Evolutionary conservation across 495 filamentous ascomycete species (phyloP), one percentile per base, ranked within the genome.

Genomic region (Acidomyces sp.): DNA sequence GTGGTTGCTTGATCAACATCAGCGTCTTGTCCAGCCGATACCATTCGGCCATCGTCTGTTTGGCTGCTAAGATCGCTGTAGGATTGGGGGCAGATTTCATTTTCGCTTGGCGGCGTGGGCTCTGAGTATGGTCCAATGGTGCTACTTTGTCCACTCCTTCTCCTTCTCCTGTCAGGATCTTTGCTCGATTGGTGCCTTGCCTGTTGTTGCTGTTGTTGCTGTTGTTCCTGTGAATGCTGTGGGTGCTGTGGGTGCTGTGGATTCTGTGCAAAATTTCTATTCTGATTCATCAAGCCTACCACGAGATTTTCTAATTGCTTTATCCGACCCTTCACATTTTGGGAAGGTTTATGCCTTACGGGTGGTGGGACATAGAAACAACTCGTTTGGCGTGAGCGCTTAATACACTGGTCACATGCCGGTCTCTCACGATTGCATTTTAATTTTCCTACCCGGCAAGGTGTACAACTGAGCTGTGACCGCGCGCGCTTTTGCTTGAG

Each of bases 1-100:
- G 79, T 80, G 12, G 81, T 76, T 10, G 92, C 73, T 10, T 24
- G 27, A 25, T 46, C 43, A 4, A 42, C 25, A 26, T 42, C 43
- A 32, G 39, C 29, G 80, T 76, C 44, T 87, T 33, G 72, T 66
- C 13, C 17, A 17, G 27, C 34, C 11, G 41, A 23, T n/a, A n/a
- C n/a, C n/a, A n/a, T n/a, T n/a, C n/a, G n/a, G 1, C 29, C 20
- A 11, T 17, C 32, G n/a, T 28, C 31, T 20, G 38, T 9, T 30
- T 39, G 13, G 12, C 26, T 24, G 30, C 37, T 38, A 7, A 6
- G 31, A 17, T 35, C 43, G 21, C 28, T 23, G 10, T 22, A 26
- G 21, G 24, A 23, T 17, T 39, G 41, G 18, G 29, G 37, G 24
- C 18, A 26, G 13, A 33, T 46, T 24, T 46, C 48, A 27, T 29